A percentile compares a stretch with the other conserved stretches of the same genome.
These are phyloP conservation scores for Paulownia fortunei DNA, from an alignment of 257 asterid genomes.

Conservation along the genomic window DNA sequence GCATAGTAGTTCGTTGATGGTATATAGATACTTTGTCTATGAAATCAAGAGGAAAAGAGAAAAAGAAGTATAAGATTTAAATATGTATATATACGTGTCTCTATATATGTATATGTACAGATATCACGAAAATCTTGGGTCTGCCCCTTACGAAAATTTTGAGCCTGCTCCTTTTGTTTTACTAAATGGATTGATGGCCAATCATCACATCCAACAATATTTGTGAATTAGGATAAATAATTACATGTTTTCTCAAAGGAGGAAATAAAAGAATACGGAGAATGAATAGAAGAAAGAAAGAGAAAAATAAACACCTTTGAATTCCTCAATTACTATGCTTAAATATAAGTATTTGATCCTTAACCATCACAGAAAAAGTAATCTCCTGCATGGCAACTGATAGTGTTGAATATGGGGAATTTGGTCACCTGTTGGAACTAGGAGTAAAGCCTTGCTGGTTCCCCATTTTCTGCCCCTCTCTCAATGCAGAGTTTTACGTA, in stretches of 20 bases:
- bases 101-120: not conserved
- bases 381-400: not conserved
- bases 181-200: not conserved
- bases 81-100: not conserved
- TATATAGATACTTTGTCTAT: not conserved
- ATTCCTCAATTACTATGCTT: not conserved
- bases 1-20: not conserved
- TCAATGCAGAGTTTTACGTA: not conserved
- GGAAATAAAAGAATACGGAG: not conserved
- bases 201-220: not conserved
- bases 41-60: not conserved
- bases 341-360: not conserved
- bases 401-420: not conserved
- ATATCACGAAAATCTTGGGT: not conserved
- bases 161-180: not conserved
- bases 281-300: not conserved
- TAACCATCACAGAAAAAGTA: not conserved
- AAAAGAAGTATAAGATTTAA: not conserved
- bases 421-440: not conserved
- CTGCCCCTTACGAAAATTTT: not conserved
- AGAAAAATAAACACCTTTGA: not conserved
- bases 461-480: not conserved
- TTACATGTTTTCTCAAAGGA: not conserved
- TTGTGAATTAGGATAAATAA: conserved; percentile 3
- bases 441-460: not conserved